A percentile compares a stretch with the other conserved stretches of the same genome.
Evolutionary conservation across 176 grass and related monocot species (phyloP).

Genomic region (Themeda triandra): DNA sequence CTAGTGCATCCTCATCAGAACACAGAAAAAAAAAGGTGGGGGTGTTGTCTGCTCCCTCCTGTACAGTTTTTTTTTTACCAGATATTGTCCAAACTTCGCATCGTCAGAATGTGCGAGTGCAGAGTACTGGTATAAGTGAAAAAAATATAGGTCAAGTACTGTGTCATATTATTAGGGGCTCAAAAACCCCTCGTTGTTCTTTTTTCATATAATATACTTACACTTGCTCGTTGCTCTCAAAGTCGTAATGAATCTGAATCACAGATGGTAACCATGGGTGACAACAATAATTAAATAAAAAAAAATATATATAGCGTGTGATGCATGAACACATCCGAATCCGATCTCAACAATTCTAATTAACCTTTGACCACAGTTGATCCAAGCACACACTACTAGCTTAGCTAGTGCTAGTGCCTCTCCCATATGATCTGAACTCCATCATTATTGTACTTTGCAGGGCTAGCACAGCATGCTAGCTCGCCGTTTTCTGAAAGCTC

Average conservation of each 20-base stretch:
- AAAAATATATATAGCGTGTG: neutral
- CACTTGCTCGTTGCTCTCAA: neutral
- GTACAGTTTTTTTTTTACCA: too few species aligned
- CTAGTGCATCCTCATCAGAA: neutral
- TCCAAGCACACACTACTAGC: neutral
- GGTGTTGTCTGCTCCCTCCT: too few species aligned
- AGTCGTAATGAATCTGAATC: neutral
- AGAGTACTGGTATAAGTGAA: too few species aligned
- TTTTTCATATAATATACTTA: too few species aligned
- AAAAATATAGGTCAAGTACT: too few species aligned
- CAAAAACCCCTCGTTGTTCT: too few species aligned
- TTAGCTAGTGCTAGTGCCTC: too few species aligned
- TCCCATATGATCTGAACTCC: neutral
- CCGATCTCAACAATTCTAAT: neutral
- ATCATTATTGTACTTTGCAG: neutral
- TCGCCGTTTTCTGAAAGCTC: neutral
- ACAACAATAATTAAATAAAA: neutral
- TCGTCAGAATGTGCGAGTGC: neutral
- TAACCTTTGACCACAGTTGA: neutral
- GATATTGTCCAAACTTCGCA: neutral
- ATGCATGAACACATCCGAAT: neutral
- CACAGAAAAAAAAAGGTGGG: too few species aligned
- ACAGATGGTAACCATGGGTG: neutral
- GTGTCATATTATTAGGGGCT: too few species aligned
- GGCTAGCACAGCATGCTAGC: neutral